These are phyloP conservation scores for Daldinia vernicosa DNA, from an alignment of 495 filamentous ascomycete genomes.

Conservation along the genomic window DNA sequence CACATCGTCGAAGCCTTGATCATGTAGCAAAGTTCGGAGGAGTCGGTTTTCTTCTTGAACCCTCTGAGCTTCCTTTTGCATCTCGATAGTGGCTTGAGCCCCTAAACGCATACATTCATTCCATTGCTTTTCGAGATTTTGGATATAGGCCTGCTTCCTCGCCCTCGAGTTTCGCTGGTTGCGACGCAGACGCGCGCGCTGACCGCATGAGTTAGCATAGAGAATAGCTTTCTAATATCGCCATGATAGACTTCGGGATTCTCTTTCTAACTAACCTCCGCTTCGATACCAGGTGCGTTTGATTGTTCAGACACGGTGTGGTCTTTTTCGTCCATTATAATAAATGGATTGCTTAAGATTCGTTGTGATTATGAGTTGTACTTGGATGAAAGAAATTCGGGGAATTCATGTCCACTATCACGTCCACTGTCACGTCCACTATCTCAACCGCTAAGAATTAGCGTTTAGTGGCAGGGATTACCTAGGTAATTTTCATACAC, in stretches of 20 bases:
- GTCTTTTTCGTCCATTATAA: not conserved
- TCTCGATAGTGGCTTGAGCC: slow-evolving; percentile 3
- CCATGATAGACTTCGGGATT: not conserved
- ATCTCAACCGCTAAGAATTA: not conserved
- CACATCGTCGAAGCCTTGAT: not conserved
- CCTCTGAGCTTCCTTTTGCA: slow-evolving; percentile 4
- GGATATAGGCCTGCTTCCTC: slow-evolving; percentile 10
- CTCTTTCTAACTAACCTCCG: not conserved
- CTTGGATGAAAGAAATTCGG: too few species aligned
- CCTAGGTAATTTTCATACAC: not conserved
- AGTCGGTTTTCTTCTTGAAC: slow-evolving; percentile 3
- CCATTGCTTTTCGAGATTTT: slow-evolving; percentile 6
- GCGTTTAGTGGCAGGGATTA: not conserved
- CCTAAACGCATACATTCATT: slow-evolving; percentile 6
- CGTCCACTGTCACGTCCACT: not conserved
- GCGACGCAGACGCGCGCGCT: slow-evolving; percentile 14
- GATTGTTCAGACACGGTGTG: not conserved
- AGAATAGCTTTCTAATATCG: not conserved
- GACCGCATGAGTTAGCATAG: not conserved
- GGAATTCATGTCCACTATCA: not conserved
- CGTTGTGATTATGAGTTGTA: not conserved
- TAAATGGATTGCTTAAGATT: not conserved
- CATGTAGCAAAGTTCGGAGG: not conserved
- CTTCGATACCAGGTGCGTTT: not conserved
- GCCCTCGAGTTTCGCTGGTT: slow-evolving; percentile 11